Evolutionary conservation across 139 green algal species (phyloP).

Genomic region (Tetraselmis chui): DNA sequence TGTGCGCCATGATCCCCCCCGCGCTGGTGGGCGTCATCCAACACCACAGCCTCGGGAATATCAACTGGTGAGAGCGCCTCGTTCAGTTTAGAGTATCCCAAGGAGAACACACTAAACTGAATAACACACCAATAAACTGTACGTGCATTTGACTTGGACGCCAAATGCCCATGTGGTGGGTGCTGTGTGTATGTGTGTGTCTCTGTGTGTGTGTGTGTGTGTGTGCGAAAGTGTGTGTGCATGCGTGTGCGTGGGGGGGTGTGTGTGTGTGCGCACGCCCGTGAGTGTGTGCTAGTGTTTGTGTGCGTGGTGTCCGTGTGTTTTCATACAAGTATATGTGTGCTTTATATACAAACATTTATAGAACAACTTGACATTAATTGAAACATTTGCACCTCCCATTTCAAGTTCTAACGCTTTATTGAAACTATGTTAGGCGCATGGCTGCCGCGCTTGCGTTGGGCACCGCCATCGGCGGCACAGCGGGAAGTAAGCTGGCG

Average conservation of each 20-base stretch:
- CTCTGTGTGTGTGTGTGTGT: not conserved
- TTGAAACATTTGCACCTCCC: not conserved
- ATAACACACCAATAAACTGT: not conserved
- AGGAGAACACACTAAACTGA: not conserved
- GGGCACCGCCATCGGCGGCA: slow-evolving; percentile 7
- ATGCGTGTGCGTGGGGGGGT: not conserved
- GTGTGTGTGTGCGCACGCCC: not conserved
- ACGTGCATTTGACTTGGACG: not conserved
- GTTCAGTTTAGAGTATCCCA: not conserved
- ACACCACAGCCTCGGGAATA: slow-evolving; percentile 60
- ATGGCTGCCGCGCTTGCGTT: slow-evolving; percentile 9
- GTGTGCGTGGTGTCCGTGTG: no score
- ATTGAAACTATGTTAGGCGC: slow-evolving; percentile 2
- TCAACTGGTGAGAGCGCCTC: slow-evolving; percentile 38
- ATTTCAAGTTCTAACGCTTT: no score
- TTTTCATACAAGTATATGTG: no score
- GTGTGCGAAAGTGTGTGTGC: not conserved
- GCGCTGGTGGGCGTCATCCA: slow-evolving; percentile 36
- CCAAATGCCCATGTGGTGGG: no score
- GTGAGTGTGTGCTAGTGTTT: not conserved
- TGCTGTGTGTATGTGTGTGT: not conserved
- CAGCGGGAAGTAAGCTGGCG: slow-evolving; percentile 2
- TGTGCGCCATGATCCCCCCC: slow-evolving; percentile 59
- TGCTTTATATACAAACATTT: not conserved
- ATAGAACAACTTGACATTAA: not conserved